These are phyloP conservation scores for Thelonectria olida DNA, from an alignment of 2,329 filamentous ascomycete genomes.

Conservation along the genomic window DNA sequence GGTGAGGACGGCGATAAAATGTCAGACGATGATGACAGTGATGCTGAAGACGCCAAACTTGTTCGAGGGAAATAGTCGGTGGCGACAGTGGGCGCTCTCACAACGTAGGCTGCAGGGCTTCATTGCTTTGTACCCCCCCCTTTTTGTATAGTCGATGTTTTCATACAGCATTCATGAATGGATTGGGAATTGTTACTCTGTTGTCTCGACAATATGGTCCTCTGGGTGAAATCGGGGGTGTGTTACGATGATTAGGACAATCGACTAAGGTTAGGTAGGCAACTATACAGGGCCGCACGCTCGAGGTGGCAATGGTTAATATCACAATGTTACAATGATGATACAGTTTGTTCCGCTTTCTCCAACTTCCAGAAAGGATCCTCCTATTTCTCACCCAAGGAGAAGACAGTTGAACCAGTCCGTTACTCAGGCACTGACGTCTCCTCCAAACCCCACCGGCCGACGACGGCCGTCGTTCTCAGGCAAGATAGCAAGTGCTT, in stretches of 20 bases:
- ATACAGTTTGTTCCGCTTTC: conserved; percentile 10
- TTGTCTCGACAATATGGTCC: conserved; percentile 5
- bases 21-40: conserved; percentile 60
- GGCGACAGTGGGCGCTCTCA: not conserved
- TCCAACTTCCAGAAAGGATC: not conserved
- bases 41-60: conserved; percentile 64
- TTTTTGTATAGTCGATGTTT: conserved; percentile 34
- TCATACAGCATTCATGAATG: conserved; percentile 31
- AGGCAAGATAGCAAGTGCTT: conserved; percentile 89
- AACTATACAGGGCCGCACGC: conserved; percentile 6
- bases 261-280: conserved; percentile 5
- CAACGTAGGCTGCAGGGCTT: not conserved
- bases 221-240: not conserved
- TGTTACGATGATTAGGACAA: conserved; percentile 21
- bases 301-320: conserved; percentile 3
- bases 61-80: conserved; percentile 54
- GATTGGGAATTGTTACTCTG: conserved; percentile 20
- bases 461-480: conserved; percentile 77
- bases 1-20: conserved; percentile 86
- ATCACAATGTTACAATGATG: conserved; percentile 21
- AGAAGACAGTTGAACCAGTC: not conserved
- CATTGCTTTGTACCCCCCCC: conserved; percentile 6
- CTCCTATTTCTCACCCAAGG: too few species aligned
- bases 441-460: conserved; percentile 92
- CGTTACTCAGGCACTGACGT: conserved; percentile 47